Evolutionary conservation across 805 yeast species (phyloP), one percentile per base, ranked within the genome.

Genomic region (Hanseniaspora osmophila): DNA sequence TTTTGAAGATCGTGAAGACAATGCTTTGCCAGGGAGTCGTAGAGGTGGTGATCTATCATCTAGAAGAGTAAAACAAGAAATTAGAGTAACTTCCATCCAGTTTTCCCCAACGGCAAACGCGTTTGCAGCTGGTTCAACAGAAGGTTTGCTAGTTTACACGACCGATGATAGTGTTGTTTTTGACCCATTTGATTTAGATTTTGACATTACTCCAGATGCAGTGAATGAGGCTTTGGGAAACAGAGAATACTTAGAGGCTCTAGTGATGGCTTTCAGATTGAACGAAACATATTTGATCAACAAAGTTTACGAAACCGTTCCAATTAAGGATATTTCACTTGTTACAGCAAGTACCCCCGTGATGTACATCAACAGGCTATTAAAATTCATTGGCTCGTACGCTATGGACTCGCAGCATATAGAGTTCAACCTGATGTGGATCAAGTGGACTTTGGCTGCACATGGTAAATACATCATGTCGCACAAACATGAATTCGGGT

Each of bases 111-210:
- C 96, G 0, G 82, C 94, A 1, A 71, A 81, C 17, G 78, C 94
- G 32, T 92, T 92, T 69, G 92, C 95, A 1, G 95, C 94, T 38
- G 92, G 96, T 0, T 80, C 96, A 0, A 92, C 98, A 0, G 97
- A 90, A 61, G 98, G 98, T 9, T 66, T 92, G 41, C 67, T 87
- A 47, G 68, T 92, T 1, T 92, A 75, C 60, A 80, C 95, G 1
- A 74, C 87, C 37, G 94, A 90, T 61, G 79, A 78, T 43, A 66
- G 75, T 10, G 64, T 80, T 43, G 66, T 79, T 29, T 92, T 92
- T 59, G 98, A 92, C 67, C 98, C 98, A 32, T 85, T 85, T 59
- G 97, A 92, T 61, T 71, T 92, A 58, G 97, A 90, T 59, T 69
- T 87, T 41, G 97, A 92, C 54, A 77, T 90, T 29, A 92, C 98